phyloP scores from a whole-genome alignment of 225 moss, liverwort and hornwort genomes.

The Physcomitrium patens region DNA sequence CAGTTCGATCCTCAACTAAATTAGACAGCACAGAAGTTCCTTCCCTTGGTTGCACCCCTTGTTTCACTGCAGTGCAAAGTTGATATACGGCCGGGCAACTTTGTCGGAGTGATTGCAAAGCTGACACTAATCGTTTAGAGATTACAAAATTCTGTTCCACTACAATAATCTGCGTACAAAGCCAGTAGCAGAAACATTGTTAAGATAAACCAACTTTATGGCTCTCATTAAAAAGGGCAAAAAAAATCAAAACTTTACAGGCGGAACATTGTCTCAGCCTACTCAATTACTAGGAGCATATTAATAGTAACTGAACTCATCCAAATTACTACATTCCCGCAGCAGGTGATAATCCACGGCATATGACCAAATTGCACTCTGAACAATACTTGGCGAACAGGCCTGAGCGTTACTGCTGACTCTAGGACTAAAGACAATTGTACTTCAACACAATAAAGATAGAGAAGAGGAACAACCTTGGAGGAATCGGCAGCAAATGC shows the following conservation, averaged over 20 bases:
- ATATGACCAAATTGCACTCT: background rate
- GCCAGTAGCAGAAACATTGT: conserved; percentile 10
- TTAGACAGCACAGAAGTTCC: conserved; percentile 69
- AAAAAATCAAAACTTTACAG: background rate
- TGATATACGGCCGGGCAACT: conserved; percentile 65
- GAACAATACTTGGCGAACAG: background rate
- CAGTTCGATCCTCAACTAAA: conserved; percentile 85
- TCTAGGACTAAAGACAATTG: too few relatives aligned
- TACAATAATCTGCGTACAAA: conserved; percentile 57
- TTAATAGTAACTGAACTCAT: too few relatives aligned
- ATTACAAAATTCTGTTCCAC: conserved; percentile 60
- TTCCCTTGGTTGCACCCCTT: conserved; percentile 95
- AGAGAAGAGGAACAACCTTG: conserved; percentile 52
- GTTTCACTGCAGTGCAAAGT: conserved; percentile 71
- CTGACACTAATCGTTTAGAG: conserved; percentile 65
- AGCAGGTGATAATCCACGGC: background rate
- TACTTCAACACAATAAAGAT: background rate
- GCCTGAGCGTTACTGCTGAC: too few relatives aligned
- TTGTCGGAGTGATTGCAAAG: conserved; percentile 55
- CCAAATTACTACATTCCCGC: background rate
- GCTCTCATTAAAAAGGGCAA: background rate
- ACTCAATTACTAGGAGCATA: too few relatives aligned
- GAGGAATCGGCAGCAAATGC: conserved; percentile 61
- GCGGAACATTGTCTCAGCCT: too few relatives aligned
- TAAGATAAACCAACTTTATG: conserved; percentile 12